Conservation (phyloP, 139 green algal species). For the Chlorella sp. region DNA sequence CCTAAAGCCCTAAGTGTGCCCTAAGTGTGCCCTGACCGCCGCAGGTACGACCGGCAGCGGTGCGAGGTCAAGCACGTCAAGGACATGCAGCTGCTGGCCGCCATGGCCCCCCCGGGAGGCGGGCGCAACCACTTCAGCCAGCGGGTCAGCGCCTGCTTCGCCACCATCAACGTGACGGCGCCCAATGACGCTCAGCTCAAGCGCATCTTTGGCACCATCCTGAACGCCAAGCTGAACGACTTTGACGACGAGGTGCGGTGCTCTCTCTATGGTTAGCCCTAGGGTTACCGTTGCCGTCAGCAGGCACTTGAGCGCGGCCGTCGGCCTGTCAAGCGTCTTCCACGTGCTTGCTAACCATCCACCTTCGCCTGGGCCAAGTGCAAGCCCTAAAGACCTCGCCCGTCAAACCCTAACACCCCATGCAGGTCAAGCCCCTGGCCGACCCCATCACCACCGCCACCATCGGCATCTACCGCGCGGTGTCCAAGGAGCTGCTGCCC, state of each 20-base stretch:
- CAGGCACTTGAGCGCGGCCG: too few relatives aligned
- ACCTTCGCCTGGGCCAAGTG: too few relatives aligned
- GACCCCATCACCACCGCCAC: slow-evolving; percentile 59
- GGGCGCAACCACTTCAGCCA: slow-evolving; percentile 71
- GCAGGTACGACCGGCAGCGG: slow-evolving; percentile 64
- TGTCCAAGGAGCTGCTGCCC: slow-evolving; percentile 67
- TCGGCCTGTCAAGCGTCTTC: too few relatives aligned
- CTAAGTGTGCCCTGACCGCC: background rate
- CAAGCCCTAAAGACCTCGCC: too few relatives aligned
- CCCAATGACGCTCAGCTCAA: slow-evolving; percentile 66
- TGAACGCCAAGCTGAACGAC: slow-evolving; percentile 64
- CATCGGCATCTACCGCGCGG: slow-evolving; percentile 46
- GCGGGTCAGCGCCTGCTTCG: slow-evolving; percentile 66
- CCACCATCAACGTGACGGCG: slow-evolving; percentile 59
- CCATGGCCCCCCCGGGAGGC: slow-evolving; percentile 76
- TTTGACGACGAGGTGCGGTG: slow-evolving; percentile 68
- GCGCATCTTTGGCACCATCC: slow-evolving; percentile 74
- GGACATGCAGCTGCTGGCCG: slow-evolving; percentile 75
- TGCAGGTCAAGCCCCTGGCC: slow-evolving; percentile 56
- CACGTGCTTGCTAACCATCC: too few relatives aligned
- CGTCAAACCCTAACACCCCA: too few relatives aligned
- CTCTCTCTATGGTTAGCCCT: too few relatives aligned
- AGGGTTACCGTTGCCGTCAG: too few relatives aligned
- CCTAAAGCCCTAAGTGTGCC: too few relatives aligned
- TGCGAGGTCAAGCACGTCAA: slow-evolving; percentile 74